Conservation (phyloP, 257 asterid species). For the Linaria vulgaris region DNA sequence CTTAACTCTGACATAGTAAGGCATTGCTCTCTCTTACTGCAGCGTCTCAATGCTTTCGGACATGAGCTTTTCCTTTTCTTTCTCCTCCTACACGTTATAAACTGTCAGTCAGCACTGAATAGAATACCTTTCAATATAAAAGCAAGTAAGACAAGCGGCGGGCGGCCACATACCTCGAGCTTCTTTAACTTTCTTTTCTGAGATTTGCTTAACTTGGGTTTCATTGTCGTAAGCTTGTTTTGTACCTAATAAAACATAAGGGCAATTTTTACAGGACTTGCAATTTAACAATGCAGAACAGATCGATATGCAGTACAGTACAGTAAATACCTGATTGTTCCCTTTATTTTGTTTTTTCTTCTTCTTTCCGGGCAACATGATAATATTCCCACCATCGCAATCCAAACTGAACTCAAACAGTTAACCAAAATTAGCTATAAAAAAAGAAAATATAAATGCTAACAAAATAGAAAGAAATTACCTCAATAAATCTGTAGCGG, state of each 20-base stretch:
- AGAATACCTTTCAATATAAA: too few relatives aligned
- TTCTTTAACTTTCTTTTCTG: constrained; percentile 80
- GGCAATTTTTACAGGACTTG: not conserved
- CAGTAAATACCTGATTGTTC: constrained; percentile 58
- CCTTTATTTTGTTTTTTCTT: constrained; percentile 44
- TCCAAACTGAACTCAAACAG: constrained; percentile 27
- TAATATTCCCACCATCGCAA: constrained; percentile 41
- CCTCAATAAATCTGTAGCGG: too few relatives aligned
- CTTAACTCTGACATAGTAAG: not conserved
- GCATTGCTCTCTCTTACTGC: constrained; percentile 54
- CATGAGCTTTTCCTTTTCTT: constrained; percentile 62
- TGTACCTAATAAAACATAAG: constrained; percentile 33
- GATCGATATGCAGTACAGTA: too few relatives aligned
- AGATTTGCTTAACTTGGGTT: constrained; percentile 61
- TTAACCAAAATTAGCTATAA: not conserved
- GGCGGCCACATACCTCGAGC: constrained; percentile 87
- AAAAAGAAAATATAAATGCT: not conserved
- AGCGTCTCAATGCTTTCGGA: constrained; percentile 67
- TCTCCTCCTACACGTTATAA: constrained; percentile 66
- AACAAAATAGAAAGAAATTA: too few relatives aligned
- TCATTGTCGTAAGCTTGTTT: constrained; percentile 27
- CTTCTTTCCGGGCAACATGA: constrained; percentile 49
- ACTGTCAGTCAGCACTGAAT: too few relatives aligned
- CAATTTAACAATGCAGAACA: too few relatives aligned
- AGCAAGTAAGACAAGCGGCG: too few relatives aligned